phyloP scores from a whole-genome alignment of 345 rosid genomes.

The Gossypium mustelinum region DNA sequence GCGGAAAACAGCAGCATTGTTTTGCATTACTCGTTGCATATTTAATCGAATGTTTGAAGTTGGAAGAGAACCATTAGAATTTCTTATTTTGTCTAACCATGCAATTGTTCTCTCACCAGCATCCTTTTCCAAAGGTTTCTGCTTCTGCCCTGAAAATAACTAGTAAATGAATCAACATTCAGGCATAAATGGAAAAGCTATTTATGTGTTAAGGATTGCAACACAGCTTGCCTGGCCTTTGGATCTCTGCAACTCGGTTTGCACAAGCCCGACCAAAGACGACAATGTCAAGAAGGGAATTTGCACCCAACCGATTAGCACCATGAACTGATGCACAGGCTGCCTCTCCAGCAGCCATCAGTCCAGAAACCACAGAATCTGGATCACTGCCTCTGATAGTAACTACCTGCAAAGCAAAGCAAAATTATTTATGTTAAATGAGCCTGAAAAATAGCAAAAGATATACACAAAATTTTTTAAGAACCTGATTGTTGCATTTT shows the following conservation, averaged over 20 bases:
- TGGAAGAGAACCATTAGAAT: constrained; percentile 79
- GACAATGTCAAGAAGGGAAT: constrained; percentile 97
- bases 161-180: neutral
- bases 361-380: constrained; percentile 81
- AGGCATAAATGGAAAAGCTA: neutral
- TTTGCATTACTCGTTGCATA: constrained; percentile 98
- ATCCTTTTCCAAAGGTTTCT: constrained; percentile 76
- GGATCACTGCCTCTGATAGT: constrained; percentile 61
- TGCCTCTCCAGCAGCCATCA: constrained; percentile 99
- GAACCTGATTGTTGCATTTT: neutral
- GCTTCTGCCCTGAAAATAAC: constrained; percentile 64
- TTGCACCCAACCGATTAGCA: constrained; percentile 97
- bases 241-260: constrained; percentile 88
- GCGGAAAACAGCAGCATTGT: constrained; percentile 95
- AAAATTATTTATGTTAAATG: neutral
- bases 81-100: constrained; percentile 86
- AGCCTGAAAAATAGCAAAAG: neutral
- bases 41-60: constrained; percentile 84
- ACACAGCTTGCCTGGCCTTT: constrained; percentile 31
- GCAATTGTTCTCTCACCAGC: constrained; percentile 90
- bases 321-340: constrained; percentile 99
- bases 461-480: neutral
- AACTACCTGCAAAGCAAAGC: constrained; percentile 54
- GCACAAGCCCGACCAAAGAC: constrained; percentile 99
- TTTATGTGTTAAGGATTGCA: neutral